phyloP scores from a whole-genome alignment of 768 basidiomycete species.

The Pleurotus ostreatus region DNA sequence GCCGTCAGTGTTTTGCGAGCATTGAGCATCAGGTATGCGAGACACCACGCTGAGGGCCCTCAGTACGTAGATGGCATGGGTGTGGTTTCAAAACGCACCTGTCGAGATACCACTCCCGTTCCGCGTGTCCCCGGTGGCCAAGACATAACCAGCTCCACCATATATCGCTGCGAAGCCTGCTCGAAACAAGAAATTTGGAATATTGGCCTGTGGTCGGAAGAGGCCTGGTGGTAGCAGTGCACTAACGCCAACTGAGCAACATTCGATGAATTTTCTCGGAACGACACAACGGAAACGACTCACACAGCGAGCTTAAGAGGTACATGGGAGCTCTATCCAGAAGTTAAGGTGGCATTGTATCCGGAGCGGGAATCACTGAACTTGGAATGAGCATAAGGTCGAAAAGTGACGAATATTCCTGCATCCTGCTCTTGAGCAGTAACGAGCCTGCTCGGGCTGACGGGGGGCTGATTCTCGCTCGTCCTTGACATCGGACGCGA shows the following conservation, averaged over 20 bases:
- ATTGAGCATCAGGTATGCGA: slow-evolving; percentile 11
- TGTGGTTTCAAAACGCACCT: neutral
- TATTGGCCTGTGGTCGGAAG: neutral
- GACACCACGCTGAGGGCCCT: slow-evolving; percentile 8
- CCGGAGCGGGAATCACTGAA: neutral
- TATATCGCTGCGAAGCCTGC: slow-evolving; percentile 10
- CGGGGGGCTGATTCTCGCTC: too few relatives aligned
- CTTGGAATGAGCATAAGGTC: slow-evolving; percentile 7
- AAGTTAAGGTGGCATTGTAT: neutral
- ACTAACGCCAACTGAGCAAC: neutral
- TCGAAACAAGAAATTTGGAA: slow-evolving; percentile 11
- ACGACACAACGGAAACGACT: neutral
- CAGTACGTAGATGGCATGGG: too few relatives aligned
- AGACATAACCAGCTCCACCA: slow-evolving; percentile 9
- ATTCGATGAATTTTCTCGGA: neutral
- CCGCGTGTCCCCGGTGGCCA: slow-evolving; percentile 9
- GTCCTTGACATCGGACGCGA: too few relatives aligned
- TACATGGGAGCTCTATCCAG: neutral
- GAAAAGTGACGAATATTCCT: neutral
- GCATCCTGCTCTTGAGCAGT: neutral
- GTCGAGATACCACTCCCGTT: slow-evolving; percentile 13
- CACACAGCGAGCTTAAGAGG: neutral
- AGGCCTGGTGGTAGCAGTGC: slow-evolving; percentile 4
- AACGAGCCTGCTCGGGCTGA: too few relatives aligned
- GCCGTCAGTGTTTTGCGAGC: slow-evolving; percentile 6